Base-by-base conservation (phyloP, 176 grass and related monocot genomes). In the Ensete ventricosum region DNA sequence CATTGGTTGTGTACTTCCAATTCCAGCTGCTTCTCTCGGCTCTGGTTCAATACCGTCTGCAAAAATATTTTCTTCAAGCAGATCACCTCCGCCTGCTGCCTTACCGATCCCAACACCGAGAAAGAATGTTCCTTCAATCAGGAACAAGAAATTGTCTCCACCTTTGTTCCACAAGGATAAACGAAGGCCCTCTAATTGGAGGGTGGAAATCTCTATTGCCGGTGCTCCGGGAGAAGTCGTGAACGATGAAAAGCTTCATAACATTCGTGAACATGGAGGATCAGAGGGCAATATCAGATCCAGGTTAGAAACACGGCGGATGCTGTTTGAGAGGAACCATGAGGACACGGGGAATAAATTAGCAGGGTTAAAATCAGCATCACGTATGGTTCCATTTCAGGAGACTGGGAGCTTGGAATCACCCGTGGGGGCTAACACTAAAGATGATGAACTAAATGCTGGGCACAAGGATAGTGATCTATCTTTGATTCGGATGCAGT, bases 401-500 rank as follows among this genome's bases (percentile, higher is more conserved):
- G 90, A 72, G 26, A 82, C 79, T 49, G 82, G 66, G 14, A 71
- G 82, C 54, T 81, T 59, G 21, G 88, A 94, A 73, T 69, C 76
- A 74, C 78, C 23, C 20, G 53, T 60, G 1, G 81, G 77, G 29
- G 64, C 55, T 69, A 83, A 91, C 51, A 74, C 64, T 11, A 62
- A 17, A 4, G 76, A 69, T 17, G 87, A 99, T 60, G 90, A 94
- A 23, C 69, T 81, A 76, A 75, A 83, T 53, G 34, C 77, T 23
- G 82, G 65, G 34, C 80, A 85, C 64, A 93, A 85, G 60, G 95
- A 89, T 63, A 86, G 86, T 21, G 84, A 85, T 64, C 79, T 99
- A 64, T 94, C 86, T 0, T 82, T 83, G 80, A 94, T 99, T 78
- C 83, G 86, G 73, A 87, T 87, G 86, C 90, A 99, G 65, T 81